Base-by-base conservation (phyloP, 192 early-diverging fungal genomes). In the Entomortierella chlamydospora region DNA sequence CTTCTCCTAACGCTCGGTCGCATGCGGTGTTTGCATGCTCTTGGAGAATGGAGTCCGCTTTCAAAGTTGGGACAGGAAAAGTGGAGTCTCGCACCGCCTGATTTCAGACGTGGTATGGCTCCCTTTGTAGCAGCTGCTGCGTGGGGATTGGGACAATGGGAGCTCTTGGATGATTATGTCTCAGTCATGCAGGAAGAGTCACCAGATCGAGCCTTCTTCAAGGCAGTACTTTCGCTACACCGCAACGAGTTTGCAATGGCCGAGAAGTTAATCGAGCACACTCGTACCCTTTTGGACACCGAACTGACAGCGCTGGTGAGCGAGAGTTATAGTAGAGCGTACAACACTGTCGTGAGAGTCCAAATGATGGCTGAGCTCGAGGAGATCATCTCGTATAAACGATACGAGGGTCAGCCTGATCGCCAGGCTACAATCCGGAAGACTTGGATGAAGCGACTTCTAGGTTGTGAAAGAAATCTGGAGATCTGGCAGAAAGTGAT, bases 361-460 rank as follows among this genome's bases (percentile, higher is more conserved):
- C 98, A 99, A 82, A 94, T 99, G 97, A 90, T 98, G 68, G 94
- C 95, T 0, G 98, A 99, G 73, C 82, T 99, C 41, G 98, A 99
- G 71, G 98, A 99, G 77, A 94, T 97, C 54, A 95, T 99, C 29
- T 81, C 87, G 0, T 99, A 96, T 74, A 97, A 95, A 68, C 87
- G 90, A 39, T 83, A 89, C 8, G 85, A 90, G 20, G 90, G 97
- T 49, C 90, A 96, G 34, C 87, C 89, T 0, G 90, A 97, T 54
- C 85, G 91, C 2, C 87, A 90, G 59, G 81, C 70, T 9, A 85
- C 88, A 0, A 97, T 99, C 29, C 84, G 93, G 33, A 88, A 88
- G 59, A 95, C 96, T 0, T 99, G 98, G 98, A 93, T 91, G 86
- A 82, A 85, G 33, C 72, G 97, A 28, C 81, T 99, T n/a, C 83